These are phyloP conservation scores for Starmerella kuoi DNA, from an alignment of 805 yeast genomes.

Conservation along the genomic window DNA sequence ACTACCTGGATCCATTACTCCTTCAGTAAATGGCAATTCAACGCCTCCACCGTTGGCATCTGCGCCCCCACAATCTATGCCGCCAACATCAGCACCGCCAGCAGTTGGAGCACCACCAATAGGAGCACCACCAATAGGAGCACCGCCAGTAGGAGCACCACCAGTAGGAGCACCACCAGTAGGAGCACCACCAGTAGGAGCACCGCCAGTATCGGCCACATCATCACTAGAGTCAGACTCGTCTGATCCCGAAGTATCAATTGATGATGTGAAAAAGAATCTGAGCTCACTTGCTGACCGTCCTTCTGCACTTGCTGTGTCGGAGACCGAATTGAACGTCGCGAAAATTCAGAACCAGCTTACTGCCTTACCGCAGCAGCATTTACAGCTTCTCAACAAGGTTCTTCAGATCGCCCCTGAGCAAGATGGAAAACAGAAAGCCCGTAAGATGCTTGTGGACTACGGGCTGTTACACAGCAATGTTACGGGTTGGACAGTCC, in stretches of 20 bases:
- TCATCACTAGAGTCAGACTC: background rate
- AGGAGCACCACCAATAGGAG: background rate
- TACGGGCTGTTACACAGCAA: conserved; percentile 50
- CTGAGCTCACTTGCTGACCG: conserved; percentile 1
- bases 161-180: background rate
- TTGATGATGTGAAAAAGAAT: background rate
- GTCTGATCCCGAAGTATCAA: background rate
- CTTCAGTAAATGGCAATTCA: background rate
- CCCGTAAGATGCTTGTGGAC: conserved; percentile 29
- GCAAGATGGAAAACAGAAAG: background rate
- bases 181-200: background rate
- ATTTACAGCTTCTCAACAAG: conserved; percentile 3
- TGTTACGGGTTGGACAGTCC: conserved; percentile 53
- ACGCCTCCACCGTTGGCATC: background rate
- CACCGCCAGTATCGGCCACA: background rate
- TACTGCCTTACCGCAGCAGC: conserved; percentile 3
- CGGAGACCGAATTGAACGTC: background rate
- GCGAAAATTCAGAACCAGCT: conserved; percentile 3
- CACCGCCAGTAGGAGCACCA: background rate
- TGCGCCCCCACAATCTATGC: background rate
- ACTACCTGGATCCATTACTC: background rate
- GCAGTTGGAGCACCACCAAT: background rate
- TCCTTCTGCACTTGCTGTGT: background rate
- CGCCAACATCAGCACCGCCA: background rate
- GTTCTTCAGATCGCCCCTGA: conserved; percentile 21